Base-by-base conservation (phyloP, 257 asterid species). In the Nyctanthes arbortristis region DNA sequence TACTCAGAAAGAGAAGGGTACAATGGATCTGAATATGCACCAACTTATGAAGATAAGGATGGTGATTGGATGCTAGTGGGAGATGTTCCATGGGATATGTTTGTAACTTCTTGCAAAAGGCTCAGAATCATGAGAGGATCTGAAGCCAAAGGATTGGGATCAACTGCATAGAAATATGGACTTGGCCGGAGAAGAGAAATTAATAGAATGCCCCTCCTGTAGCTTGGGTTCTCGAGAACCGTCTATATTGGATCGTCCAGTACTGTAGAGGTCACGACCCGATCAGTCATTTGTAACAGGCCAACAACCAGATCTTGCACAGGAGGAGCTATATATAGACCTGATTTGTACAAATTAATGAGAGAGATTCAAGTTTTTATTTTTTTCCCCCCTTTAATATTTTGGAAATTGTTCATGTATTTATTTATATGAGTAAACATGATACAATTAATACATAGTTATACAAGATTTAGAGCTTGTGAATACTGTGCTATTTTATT, bases 1-100 rank as follows among this genome's bases (percentile, higher is more conserved):
- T 88, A 88, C 69, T 75, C 90, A 0, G 97, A 89, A 77, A 82
- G 95, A 47, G 96, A 92, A 77, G 95, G 97, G 0, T 89, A 84
- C 47, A 71, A 77, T 14, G 96, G 98, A 71, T 85, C 96, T 63
- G 94, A 90, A 9, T 77, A 65, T 63, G 91, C 80, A 28, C 95
- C 93, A 7, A 91, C 98, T 0, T 93, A 93, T 49, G 94, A 93
- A 76, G 98, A 93, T 79, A 93, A 87, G 24, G 98, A 93, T 71
- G 97, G 98, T n/a, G 98, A 93, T 14, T 90, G 97, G 97, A 93
- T 93, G 98, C 70, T 93, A 0, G 97, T 87, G 7, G 98, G 98
- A 27, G 98, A 93, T 82, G 98, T 93, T 37, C 98, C 98, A 25
- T 93, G 97, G 96, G 92, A 90, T 3, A 93, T 93, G 98, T 93